Evolutionary conservation across 2,329 filamentous ascomycete genomes (phyloP).

Genomic region (Diplodia sapinea): DNA sequence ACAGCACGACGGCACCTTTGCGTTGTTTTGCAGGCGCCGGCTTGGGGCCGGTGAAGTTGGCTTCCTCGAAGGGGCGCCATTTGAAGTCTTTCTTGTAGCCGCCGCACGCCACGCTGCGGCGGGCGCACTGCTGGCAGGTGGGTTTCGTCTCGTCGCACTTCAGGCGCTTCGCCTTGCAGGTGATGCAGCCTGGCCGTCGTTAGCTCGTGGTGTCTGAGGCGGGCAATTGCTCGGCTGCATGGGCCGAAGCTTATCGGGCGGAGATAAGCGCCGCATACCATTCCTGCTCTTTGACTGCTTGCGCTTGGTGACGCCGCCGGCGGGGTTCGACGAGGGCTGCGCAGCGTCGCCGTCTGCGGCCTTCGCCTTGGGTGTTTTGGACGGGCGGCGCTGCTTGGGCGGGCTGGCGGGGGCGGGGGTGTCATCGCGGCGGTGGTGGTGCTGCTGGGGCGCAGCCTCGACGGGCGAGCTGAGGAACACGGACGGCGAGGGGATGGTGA

Average conservation of each 20-base stretch:
- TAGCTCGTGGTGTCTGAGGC: slow-evolving; percentile 27
- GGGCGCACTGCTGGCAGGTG: slow-evolving; percentile 68
- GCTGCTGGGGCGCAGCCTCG: slow-evolving; percentile 35
- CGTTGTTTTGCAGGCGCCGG: slow-evolving; percentile 34
- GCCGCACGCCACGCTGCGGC: slow-evolving; percentile 68
- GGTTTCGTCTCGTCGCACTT: slow-evolving; percentile 78
- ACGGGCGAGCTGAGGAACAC: slow-evolving; percentile 55
- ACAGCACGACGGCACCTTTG: slow-evolving; percentile 24
- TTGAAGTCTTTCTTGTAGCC: slow-evolving; percentile 79
- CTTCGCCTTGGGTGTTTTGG: slow-evolving; percentile 21
- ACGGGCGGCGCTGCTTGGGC: slow-evolving; percentile 36
- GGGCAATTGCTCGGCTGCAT: slow-evolving; percentile 29
- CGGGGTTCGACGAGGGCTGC: slow-evolving; percentile 25
- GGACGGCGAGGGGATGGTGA: slow-evolving; percentile 65
- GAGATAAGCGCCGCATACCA: slow-evolving; percentile 57
- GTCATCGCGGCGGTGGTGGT: slow-evolving; percentile 36
- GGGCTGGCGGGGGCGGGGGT: slow-evolving; percentile 31
- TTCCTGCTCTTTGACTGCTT: slow-evolving; percentile 79
- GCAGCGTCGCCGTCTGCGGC: slow-evolving; percentile 10
- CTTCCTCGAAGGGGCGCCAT: slow-evolving; percentile 73
- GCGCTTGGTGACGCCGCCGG: slow-evolving; percentile 59
- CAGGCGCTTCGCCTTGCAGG: slow-evolving; percentile 74
- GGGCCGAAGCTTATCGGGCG: slow-evolving; percentile 34
- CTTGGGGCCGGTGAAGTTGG: slow-evolving; percentile 58
- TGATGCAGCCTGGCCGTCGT: slow-evolving; percentile 65